Evolutionary conservation across 768 basidiomycete species (phyloP), one percentile per base, ranked within the genome.

Genomic region (Guyanaporus albipodus): DNA sequence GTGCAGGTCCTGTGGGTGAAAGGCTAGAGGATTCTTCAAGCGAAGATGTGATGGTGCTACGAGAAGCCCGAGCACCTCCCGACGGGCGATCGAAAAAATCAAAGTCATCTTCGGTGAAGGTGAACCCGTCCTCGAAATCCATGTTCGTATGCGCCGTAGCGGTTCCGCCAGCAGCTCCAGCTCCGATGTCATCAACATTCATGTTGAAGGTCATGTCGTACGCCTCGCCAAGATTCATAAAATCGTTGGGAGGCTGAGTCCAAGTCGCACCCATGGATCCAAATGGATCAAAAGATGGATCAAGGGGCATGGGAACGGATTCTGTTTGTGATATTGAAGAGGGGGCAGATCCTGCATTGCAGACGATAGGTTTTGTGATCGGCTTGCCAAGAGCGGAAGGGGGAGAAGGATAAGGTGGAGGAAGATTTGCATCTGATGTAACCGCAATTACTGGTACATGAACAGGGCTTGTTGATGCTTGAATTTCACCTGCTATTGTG

Each of bases 51-150:
- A 59, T 33, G 0, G 59, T 48, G 22, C 58, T 48, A 11, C 55
- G 54, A 32, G 62, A 21, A 29, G 57, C 28, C 26, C 64, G 59
- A 8, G 59, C 42, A 35, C 56, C 47, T 23, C 54, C 49, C 1
- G 75, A 70, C 0, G 80, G 82, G 21, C 73, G 73, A 59, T 92
- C 88, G 60, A 91, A 93, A 66, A 89, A 92, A 61, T 79, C 85
- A 63, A 92, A 93, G 63, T 93, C 90, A 45, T 91, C 90, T 42
- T 93, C 90, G 0, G 90, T 91, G 39, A 67, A 65, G 19, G 52
- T 56, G 56, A 91, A 83, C 1, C 72, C 75, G 18, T 80, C 77
- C 27, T 83, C 80, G 42, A 78, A 78, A 34, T 78, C 79, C 63
- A 74, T 65, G 41, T 66, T 66, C 41, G 64, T 61, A 31, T 56